Conservation (phyloP, 2,329 filamentous ascomycete genomes). For the Epichloe baconii region DNA sequence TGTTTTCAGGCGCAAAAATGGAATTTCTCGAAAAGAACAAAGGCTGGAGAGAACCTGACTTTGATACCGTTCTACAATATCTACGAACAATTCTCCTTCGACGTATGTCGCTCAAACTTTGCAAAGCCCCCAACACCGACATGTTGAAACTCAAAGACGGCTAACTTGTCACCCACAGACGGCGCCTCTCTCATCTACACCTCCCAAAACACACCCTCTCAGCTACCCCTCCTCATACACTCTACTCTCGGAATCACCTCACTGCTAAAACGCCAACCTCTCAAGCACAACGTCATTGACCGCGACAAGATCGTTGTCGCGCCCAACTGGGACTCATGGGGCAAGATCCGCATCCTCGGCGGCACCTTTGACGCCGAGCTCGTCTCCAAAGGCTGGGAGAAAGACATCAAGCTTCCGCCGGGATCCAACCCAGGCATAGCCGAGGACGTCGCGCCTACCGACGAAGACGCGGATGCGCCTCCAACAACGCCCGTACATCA, state of each 20-base stretch:
- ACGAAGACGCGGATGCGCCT: slow-evolving; percentile 10
- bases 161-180: slow-evolving; percentile 33
- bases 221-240: slow-evolving; percentile 68
- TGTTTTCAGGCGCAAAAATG: slow-evolving; percentile 57
- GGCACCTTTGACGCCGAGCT: slow-evolving; percentile 88
- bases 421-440: slow-evolving; percentile 12
- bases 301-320: slow-evolving; percentile 89
- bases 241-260: slow-evolving; percentile 79
- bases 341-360: slow-evolving; percentile 83
- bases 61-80: slow-evolving; percentile 90
- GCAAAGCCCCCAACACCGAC: too few species aligned
- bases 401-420: slow-evolving; percentile 55
- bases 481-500: neutral
- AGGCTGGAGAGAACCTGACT: slow-evolving; percentile 90
- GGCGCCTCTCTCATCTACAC: slow-evolving; percentile 79
- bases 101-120: slow-evolving; percentile 40
- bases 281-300: slow-evolving; percentile 87
- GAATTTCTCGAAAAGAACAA: slow-evolving; percentile 80
- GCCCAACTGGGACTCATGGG: slow-evolving; percentile 97
- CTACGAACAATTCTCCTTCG: slow-evolving; percentile 80
- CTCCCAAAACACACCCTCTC: slow-evolving; percentile 61
- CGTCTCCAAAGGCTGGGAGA: slow-evolving; percentile 72
- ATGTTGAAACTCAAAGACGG: too few species aligned
- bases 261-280: slow-evolving; percentile 60
- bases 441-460: slow-evolving; percentile 12